Percentiles rank a stretch among this genome's conserved stretches.
Evolutionary conservation across 2,329 filamentous ascomycete species (phyloP).

Genomic region (Fusarium tupiense): DNA sequence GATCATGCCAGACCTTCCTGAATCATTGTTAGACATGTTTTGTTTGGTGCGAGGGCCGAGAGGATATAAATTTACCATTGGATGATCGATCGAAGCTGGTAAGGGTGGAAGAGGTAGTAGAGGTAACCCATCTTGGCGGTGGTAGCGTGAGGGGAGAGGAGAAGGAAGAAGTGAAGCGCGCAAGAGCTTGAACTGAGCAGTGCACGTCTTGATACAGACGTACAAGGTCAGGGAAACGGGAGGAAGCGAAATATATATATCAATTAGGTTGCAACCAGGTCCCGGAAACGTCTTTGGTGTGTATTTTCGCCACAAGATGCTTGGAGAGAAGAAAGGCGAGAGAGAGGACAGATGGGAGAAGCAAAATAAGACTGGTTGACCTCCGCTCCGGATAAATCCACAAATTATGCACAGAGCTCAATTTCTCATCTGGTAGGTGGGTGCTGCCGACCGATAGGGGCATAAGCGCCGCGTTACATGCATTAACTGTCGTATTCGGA

Average conservation of each 20-base stretch:
- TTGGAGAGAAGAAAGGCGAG: conserved; percentile 26
- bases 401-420: conserved; percentile 41
- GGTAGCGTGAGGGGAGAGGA: conserved; percentile 13
- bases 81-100: conserved; percentile 81
- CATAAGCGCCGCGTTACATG: conserved; percentile 20
- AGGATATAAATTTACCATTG: conserved; percentile 76
- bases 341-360: conserved; percentile 31
- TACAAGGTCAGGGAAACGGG: conserved; percentile 18
- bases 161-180: conserved; percentile 6
- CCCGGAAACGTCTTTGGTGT: conserved; percentile 36
- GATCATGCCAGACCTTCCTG: conserved; percentile 97
- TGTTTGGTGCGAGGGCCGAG: too few species aligned
- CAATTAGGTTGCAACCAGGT: conserved; percentile 38
- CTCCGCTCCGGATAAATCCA: conserved; percentile 44
- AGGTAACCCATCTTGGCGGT: conserved; percentile 66
- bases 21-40: conserved; percentile 10
- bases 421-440: conserved; percentile 38
- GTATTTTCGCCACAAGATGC: conserved; percentile 28
- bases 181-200: conserved; percentile 24
- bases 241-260: conserved; percentile 34
- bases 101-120: conserved; percentile 80
- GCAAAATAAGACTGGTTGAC: conserved; percentile 33
- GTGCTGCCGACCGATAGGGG: conserved; percentile 7
- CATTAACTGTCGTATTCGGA: conserved; percentile 28
- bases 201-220: conserved; percentile 24